Percentiles rank a stretch among this genome's conserved stretches.
Evolutionary conservation across 139 green algal genomes (phyloP).

Genomic region (Pseudopediastrum boryanum): DNA sequence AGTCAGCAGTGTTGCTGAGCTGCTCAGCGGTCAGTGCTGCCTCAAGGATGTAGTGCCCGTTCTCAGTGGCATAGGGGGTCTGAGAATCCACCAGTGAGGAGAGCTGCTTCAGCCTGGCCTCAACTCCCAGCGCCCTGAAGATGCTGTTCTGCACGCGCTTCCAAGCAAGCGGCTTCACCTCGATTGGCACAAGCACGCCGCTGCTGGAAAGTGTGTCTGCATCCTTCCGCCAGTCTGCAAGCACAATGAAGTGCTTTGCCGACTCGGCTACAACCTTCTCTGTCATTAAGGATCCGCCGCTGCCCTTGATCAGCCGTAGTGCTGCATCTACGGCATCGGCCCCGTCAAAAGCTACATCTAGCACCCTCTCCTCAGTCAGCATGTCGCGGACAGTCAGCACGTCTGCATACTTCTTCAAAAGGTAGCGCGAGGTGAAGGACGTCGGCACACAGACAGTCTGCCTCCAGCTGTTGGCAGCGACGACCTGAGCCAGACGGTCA

Average conservation of each 20-base stretch:
- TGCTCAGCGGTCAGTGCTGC: not conserved
- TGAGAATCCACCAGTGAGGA: not conserved
- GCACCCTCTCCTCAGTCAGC: constrained; percentile 3
- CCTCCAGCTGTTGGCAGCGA: not conserved
- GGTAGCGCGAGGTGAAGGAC: not conserved
- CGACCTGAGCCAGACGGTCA: constrained; percentile 3
- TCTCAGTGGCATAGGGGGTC: constrained; percentile 5
- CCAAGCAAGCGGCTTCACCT: constrained; percentile 7
- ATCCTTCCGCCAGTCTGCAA: constrained; percentile 6
- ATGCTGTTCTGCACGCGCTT: constrained; percentile 13
- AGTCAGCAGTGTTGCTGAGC: not conserved
- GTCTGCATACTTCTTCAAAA: constrained; percentile 2
- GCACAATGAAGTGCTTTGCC: constrained; percentile 1
- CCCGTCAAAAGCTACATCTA: constrained; percentile 1
- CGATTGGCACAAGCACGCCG: not conserved
- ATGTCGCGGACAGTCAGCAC: not conserved
- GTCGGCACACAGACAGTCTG: constrained; percentile 1
- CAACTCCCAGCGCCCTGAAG: not conserved
- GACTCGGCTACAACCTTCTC: constrained; percentile 2
- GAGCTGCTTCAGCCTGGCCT: not conserved
- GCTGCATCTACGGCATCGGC: not conserved
- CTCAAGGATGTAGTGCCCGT: constrained; percentile 5
- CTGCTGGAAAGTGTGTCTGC: not conserved
- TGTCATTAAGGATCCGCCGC: not conserved
- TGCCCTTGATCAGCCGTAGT: constrained; percentile 3